phyloP scores from a whole-genome alignment of 129 eudicot species.

The Cynara cardunculus region DNA sequence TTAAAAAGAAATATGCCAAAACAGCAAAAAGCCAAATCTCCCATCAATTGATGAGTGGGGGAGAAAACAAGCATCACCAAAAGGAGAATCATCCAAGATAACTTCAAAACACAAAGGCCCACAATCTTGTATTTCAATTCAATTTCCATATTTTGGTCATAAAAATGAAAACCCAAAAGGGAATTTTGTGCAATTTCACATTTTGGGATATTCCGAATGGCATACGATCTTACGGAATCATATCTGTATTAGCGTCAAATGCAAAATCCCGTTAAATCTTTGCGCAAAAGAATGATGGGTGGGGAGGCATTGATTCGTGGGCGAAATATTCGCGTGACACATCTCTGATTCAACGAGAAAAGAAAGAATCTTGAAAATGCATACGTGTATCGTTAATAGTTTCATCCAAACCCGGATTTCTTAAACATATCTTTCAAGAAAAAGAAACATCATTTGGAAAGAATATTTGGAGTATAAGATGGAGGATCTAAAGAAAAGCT shows the following conservation, averaged over 20 bases:
- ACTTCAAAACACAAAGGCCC: slow-evolving; percentile 31
- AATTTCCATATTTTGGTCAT: neutral
- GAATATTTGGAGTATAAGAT: slow-evolving; percentile 8
- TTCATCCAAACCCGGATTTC: neutral
- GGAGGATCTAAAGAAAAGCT: slow-evolving; percentile 27
- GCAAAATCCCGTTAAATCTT: slow-evolving; percentile 10
- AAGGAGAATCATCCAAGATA: slow-evolving; percentile 38
- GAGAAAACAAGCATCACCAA: slow-evolving; percentile 37
- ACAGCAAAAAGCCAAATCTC: slow-evolving; percentile 40
- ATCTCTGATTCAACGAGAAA: neutral
- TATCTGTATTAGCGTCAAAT: slow-evolving; percentile 17
- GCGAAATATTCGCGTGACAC: neutral
- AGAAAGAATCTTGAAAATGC: neutral
- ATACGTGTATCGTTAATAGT: neutral
- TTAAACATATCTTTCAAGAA: neutral
- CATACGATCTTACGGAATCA: slow-evolving; percentile 24
- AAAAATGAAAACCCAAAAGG: neutral
- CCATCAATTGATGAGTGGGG: slow-evolving; percentile 42
- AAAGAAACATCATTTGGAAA: slow-evolving; percentile 3
- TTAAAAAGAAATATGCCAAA: slow-evolving; percentile 24
- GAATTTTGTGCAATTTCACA: neutral
- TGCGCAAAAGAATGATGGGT: slow-evolving; percentile 15
- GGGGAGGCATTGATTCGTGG: slow-evolving; percentile 21
- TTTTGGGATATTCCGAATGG: slow-evolving; percentile 28
- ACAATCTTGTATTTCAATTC: slow-evolving; percentile 1